Evolutionary conservation across 139 green algal genomes (phyloP), one percentile per base, ranked within the genome.

Genomic region (Chlamydomonas incerta): DNA sequence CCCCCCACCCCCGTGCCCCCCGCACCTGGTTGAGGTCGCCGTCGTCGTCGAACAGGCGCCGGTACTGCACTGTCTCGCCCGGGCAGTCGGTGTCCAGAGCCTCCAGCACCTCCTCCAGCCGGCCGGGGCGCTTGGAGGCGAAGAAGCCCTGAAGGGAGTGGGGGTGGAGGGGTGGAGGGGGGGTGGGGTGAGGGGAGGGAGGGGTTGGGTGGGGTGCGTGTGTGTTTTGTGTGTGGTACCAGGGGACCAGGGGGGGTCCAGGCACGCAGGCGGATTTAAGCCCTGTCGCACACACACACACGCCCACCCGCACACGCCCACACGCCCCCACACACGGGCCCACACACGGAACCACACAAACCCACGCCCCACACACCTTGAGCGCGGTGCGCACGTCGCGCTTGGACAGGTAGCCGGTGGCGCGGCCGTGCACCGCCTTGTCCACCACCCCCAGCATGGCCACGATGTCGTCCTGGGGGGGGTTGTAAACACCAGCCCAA

Each of bases 61-160:
- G 65, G 83, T 91, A 91, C 35, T 50, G 52, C 58, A 91, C 57
- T 33, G 70, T 67, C 17, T 91, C 88, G 5, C 80, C 83, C 5
- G 83, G 68, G 35, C 85, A 81, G 55, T 91, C 88, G 13, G 84
- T 82, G 67, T 91, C 88, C 17, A 91, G 88, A 10, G 88, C 88
- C 60, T 91, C 88, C 33, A 74, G 69, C 18, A 91, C 80, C 80
- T 85, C 80, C 26, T 76, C 66, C 14, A 85, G 55, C 21, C 80
- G 80, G 0, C 31, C 14, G 1, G 58, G 47, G 15, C 33, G 35
- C 80, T 85, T 85, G 66, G 31, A 26, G 0, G 66, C 15, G 31
- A 85, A 85, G 50, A 85, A 85, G 50, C 80, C 80, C 77, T 83
- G 77, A 8, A 2, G 26, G 14, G 67, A 14, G 62, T 13, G 26